Base-by-base conservation (phyloP, 2,329 filamentous ascomycete genomes). In the Trichoderma atrobrunneum region DNA sequence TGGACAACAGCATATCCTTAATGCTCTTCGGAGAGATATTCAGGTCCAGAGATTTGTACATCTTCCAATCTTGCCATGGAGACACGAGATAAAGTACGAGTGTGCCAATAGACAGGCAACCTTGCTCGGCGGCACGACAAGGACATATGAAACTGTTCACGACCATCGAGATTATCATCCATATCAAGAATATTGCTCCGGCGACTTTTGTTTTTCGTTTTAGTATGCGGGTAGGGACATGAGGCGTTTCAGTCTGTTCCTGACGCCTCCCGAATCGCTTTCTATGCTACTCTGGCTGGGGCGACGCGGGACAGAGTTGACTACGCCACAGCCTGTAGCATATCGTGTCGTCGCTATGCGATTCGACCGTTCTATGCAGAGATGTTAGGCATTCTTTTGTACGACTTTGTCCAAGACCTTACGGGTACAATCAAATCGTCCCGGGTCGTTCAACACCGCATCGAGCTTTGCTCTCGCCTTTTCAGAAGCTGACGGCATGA, bases 311-410 rank as follows among this genome's bases (percentile, higher is more conserved):
- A 69, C 66, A n/a, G 66, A 48, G 26, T 69, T 69, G 6, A 69
- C 66, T 11, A 69, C 56, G 7, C 66, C 66, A 30, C 66, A 69
- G 14, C 66, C 66, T 12, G 66, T 14, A 51, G 56, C 66, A 57
- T 69, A 61, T 34, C 66, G 66, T 60, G 66, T 69, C 66, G 66
- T 69, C 36, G 66, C 66, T 61, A 51, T 51, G 56, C 66, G 66
- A 61, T 69, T 69, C 57, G 57, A 61, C 26, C 57, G 66, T 61
- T 69, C 66, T 69, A 51, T 48, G 28, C 16, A 61, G 11, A 34
- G 7, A 43, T 43, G 66, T 69, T 69, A 69, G 66, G 54, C n/a
- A 48, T 61, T 54, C 36, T 48, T 26, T 61, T 61, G 14, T 16
- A n/a, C 21, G 36, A 26, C 7, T 11, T n/a, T 14, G 56, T 16